A percentile compares a stretch with the other conserved stretches of the same genome.
phyloP scores from a whole-genome alignment of 345 rosid species.

The Angophora floribunda region DNA sequence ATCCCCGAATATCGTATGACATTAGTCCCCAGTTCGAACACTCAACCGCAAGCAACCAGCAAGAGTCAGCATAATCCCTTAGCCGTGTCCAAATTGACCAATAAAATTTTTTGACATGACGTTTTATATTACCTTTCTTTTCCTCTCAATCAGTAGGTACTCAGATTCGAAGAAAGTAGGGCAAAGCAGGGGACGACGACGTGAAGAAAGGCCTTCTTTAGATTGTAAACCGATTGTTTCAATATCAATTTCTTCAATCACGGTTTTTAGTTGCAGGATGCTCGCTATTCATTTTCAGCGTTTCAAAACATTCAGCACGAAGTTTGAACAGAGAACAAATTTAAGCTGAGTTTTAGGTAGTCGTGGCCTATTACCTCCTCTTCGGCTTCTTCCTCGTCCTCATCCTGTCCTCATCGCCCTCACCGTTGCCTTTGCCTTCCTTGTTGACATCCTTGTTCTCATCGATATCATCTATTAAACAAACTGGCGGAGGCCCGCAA shows the following conservation, averaged over 20 bases:
- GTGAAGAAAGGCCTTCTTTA: no score
- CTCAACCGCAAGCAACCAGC: neutral
- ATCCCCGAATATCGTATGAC: neutral
- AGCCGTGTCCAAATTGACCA: neutral
- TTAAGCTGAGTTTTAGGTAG: neutral
- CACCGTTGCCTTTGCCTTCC: neutral
- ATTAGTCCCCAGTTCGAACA: neutral
- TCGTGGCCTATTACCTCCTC: neutral
- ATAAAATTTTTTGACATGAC: neutral
- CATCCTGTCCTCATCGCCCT: constrained; percentile 24
- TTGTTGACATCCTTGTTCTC: no score
- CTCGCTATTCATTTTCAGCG: neutral
- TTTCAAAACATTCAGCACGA: neutral
- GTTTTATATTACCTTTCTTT: no score
- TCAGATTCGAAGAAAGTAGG: neutral
- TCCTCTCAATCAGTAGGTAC: neutral
- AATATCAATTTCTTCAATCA: neutral
- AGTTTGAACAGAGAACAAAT: neutral
- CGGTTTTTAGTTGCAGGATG: neutral
- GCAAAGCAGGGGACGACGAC: neutral
- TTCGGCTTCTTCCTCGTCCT: constrained; percentile 17
- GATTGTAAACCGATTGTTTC: no score
- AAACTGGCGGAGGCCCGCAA: no score
- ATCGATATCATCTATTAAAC: no score
- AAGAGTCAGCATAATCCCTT: neutral